Percentiles rank a stretch among this genome's conserved stretches.
phyloP scores from a whole-genome alignment of 2,329 filamentous ascomycete species.

The Nigrograna mackinnonii region DNA sequence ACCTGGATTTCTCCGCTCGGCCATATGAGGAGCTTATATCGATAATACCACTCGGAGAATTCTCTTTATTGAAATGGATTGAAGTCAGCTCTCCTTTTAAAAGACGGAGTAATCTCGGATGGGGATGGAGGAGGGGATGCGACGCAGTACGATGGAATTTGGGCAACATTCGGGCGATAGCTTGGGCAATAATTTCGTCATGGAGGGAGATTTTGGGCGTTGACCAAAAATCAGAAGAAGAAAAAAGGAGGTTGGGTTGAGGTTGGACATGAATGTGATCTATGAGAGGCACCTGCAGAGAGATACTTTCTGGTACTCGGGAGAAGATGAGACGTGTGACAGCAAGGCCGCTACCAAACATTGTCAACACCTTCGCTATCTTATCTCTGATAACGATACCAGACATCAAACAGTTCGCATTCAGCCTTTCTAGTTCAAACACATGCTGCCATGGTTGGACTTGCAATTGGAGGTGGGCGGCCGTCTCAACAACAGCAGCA shows the following conservation, averaged over 20 bases:
- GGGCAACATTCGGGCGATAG: neutral
- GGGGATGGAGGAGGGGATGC: constrained; percentile 1
- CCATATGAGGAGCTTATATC: constrained; percentile 7
- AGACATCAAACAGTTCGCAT: constrained; percentile 7
- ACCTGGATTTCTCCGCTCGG: constrained; percentile 8
- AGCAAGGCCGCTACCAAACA: constrained; percentile 8
- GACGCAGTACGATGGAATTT: neutral
- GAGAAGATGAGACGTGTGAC: constrained; percentile 4
- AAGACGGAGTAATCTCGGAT: neutral
- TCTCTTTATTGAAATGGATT: neutral
- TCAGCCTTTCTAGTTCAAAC: constrained; percentile 14
- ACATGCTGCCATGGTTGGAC: constrained; percentile 8
- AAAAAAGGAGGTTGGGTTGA: neutral
- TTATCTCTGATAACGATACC: constrained; percentile 5
- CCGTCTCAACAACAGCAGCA: neutral
- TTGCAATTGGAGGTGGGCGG: too few relatives aligned
- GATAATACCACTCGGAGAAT: too few relatives aligned
- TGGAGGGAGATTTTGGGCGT: neutral
- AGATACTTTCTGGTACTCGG: constrained; percentile 7
- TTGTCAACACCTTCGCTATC: neutral
- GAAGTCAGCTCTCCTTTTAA: too few relatives aligned
- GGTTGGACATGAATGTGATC: constrained; percentile 5
- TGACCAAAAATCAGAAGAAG: neutral
- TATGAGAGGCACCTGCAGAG: neutral
- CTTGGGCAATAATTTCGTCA: neutral